Conservation (phyloP, 2,329 filamentous ascomycete species). For the Graphium sp. region DNA sequence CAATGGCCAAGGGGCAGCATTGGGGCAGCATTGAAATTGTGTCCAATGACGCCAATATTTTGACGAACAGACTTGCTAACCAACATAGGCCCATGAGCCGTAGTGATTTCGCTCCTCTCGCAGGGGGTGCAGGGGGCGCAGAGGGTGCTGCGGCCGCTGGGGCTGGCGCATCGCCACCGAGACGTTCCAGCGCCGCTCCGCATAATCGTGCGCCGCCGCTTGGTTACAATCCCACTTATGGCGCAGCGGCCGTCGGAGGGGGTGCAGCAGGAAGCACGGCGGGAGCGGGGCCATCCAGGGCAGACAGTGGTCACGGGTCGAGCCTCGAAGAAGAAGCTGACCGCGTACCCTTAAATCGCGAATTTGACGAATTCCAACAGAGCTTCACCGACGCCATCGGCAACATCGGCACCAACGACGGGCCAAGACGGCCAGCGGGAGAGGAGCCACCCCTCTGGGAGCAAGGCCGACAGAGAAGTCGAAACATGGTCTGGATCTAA, state of each 20-base stretch:
- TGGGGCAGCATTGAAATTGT: too few relatives aligned
- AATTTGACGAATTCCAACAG: conserved; percentile 26
- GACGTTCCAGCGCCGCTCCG: conserved; percentile 5
- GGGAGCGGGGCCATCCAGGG: conserved; percentile 11
- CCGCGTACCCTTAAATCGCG: conserved; percentile 21
- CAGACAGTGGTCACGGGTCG: conserved; percentile 12
- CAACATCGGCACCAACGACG: conserved; percentile 12
- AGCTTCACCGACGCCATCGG: conserved; percentile 23
- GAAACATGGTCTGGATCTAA: conserved; percentile 8
- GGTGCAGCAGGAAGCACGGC: conserved; percentile 9
- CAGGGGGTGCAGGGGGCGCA: too few relatives aligned
- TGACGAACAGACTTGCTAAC: too few relatives aligned
- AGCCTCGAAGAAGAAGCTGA: too few relatives aligned
- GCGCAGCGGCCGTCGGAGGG: conserved; percentile 4
- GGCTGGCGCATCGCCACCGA: too few relatives aligned
- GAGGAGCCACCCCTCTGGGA: conserved; percentile 6
- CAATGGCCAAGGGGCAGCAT: too few relatives aligned
- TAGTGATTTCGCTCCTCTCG: too few relatives aligned
- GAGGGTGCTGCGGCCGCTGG: too few relatives aligned
- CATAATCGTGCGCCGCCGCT: conserved; percentile 5
- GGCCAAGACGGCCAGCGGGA: not conserved
- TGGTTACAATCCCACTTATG: conserved; percentile 2
- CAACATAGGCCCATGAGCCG: too few relatives aligned
- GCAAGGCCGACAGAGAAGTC: conserved; percentile 7
- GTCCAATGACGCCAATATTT: too few relatives aligned